These are phyloP conservation scores for Coniferiporia sulphurascens DNA, from an alignment of 1,284 basidiomycete species.

Conservation along the genomic window DNA sequence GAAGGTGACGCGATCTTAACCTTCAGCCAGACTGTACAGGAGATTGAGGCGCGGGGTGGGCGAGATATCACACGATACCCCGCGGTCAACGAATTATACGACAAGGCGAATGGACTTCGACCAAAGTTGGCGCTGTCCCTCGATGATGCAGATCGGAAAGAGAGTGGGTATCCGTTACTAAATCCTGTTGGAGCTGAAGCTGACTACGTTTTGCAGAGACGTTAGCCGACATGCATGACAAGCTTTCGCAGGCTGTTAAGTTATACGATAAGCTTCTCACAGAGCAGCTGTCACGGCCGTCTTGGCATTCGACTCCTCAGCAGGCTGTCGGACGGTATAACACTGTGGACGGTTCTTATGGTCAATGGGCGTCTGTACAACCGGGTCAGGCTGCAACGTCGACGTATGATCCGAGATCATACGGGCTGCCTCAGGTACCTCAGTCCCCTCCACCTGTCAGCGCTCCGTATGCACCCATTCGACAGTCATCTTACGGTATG, in stretches of 20 bases:
- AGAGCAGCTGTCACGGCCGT: constrained; percentile 70
- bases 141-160: constrained; percentile 85
- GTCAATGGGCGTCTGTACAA: constrained; percentile 14
- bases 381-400: constrained; percentile 18
- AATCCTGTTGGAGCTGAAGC: background rate
- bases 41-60: constrained; percentile 75
- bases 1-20: constrained; percentile 84
- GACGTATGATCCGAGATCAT: constrained; percentile 28
- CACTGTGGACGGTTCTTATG: constrained; percentile 16
- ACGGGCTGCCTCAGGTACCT: constrained; percentile 18
- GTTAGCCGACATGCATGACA: constrained; percentile 89
- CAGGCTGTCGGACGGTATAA: constrained; percentile 20
- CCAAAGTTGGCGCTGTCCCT: constrained; percentile 83
- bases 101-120: constrained; percentile 76
- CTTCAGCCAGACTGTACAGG: constrained; percentile 85
- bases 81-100: constrained; percentile 77
- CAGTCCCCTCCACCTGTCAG: constrained; percentile 18
- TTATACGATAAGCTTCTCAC: constrained; percentile 87
- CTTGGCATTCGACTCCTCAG: constrained; percentile 46
- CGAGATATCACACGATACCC: constrained; percentile 76
- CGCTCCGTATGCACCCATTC: constrained; percentile 21
- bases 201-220: constrained; percentile 49
- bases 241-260: constrained; percentile 86
- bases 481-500: constrained; percentile 18
- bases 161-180: constrained; percentile 49